Base-by-base conservation (phyloP, 2,329 filamentous ascomycete genomes). In the Fusarium sp. region DNA sequence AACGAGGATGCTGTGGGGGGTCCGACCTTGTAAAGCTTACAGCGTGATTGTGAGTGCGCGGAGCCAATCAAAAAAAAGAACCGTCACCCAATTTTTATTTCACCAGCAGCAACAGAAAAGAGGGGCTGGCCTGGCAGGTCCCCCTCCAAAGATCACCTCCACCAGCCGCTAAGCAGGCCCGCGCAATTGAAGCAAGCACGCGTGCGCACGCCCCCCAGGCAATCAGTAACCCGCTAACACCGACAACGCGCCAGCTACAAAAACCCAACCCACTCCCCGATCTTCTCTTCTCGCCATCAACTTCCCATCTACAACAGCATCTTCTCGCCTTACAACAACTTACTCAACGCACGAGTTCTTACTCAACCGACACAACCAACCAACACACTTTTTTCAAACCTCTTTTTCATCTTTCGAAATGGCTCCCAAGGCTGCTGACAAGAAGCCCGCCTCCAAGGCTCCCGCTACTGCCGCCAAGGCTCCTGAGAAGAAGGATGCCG, bases 391-490 rank as follows among this genome's bases (percentile, higher is more conserved):
- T 55, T 67, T 70, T 63, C 65, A 55, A 48, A 34, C 54, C 62
- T 22, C 13, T 28, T 54, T 69, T 48, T 36, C 50, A 70, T 67
- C 68, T 70, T 74, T 70, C 68, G 75, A 74, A 93, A 98, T 98
- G 96, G 91, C 96, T 89, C 96, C 96, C 84, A 98, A 98, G 90
- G 92, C 93, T 83, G 96, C 96, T 83, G 93, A 97, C 89, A 98
- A 98, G 94, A 98, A 98, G 91, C 95, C 96, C 87, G 96, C 94
- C 89, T 91, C 94, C 88, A 98, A 98, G 94, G 96, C 96, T 80
- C 95, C 96, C 70, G 94, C 87, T 60, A 89, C 93, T 83, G 89
- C 89, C 77, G 88, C 87, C 80, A 91, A 91, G 88, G 88, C 88
- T 75, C 89, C 88, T 66, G 95, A 98, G 92, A 98, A 98, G 93